Base-by-base conservation (phyloP, 257 asterid genomes). In the Solanum sitiens region DNA sequence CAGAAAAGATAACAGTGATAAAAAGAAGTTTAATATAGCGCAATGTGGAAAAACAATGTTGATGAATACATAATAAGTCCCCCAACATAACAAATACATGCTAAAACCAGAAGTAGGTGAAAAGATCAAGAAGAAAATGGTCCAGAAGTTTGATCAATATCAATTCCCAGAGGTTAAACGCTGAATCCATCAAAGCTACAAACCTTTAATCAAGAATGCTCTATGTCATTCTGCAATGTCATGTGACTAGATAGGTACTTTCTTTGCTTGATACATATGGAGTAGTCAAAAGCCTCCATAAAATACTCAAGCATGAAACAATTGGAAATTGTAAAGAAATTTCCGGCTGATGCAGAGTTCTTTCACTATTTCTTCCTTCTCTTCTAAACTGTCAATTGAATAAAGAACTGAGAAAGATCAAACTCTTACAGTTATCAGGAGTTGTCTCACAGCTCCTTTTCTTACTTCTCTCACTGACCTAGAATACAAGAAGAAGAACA, bases 401-500 rank as follows among this genome's bases (percentile, higher is more conserved):
- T 80, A 6, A 47, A 10, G 35, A 9, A 82, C 67, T 30, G 32
- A 80, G 70, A 80, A 15, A 68, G 53, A 42, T 23, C 87, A 75
- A 92, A 83, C 79, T 82, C 90, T 87, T 90, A 96, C 99, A 94
- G 83, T 88, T 88, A 67, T 71, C 88, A 3, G 96, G 97, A 91
- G 97, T 93, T 84, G 92, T 94, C 68, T 91, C 95, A 23, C 93
- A 92, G 88, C 95, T 93, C 92, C 98, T 93, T 89, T 92, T 97
- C 95, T 91, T 96, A 73, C 86, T 85, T 76, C 87, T 92, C 76
- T 89, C 93, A 92, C 89, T 91, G 87, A 85, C 94, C 99, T 94
- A 89, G 40, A 80, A 75, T 30, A 90, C 23, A 40, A 87, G 23
- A 89, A 87, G 59, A 88, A 53, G 61, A 20, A 7, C 53, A 84